Conservation (phyloP, 208 protist species). For the Trypanosoma platydactyli region DNA sequence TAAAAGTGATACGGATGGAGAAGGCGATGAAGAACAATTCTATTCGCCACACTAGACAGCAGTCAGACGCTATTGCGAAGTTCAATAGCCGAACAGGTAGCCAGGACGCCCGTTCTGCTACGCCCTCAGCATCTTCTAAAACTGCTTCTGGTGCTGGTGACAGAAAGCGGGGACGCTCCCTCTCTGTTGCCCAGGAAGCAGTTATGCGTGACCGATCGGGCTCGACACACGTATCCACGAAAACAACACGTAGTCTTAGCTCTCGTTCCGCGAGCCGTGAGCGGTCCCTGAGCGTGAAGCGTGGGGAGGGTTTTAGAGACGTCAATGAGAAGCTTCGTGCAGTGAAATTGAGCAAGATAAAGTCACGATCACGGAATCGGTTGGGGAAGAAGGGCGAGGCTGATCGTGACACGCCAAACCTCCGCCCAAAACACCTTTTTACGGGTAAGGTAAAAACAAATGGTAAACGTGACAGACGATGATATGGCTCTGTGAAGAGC, state of each 20-base stretch:
- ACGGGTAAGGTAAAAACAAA: constrained; percentile 97
- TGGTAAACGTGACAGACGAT: constrained; percentile 80
- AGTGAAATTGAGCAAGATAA: constrained; percentile 88
- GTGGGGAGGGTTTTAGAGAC: constrained; percentile 85
- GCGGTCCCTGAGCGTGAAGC: constrained; percentile 75
- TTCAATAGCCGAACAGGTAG: constrained; percentile 90
- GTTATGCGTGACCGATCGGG: constrained; percentile 75
- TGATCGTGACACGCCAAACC: constrained; percentile 92
- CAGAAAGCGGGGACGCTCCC: constrained; percentile 72
- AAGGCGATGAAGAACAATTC: constrained; percentile 87
- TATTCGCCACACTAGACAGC: constrained; percentile 80
- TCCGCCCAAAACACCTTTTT: constrained; percentile 98
- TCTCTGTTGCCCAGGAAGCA: constrained; percentile 83
- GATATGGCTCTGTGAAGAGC: constrained; percentile 25
- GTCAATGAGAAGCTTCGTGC: constrained; percentile 89
- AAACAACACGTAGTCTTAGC: constrained; percentile 80
- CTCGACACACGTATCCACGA: constrained; percentile 79
- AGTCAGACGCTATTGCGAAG: constrained; percentile 72
- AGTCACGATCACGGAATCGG: constrained; percentile 59
- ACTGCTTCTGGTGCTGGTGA: constrained; percentile 6
- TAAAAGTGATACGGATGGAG: constrained; percentile 90
- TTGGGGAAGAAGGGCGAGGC: constrained; percentile 92
- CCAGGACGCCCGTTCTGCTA: constrained; percentile 51
- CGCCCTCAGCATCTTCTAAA: constrained; percentile 27
- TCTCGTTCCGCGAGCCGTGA: constrained; percentile 64